Evolutionary conservation across 805 yeast genomes (phyloP).

Genomic region (Myxozyma sirexii): DNA sequence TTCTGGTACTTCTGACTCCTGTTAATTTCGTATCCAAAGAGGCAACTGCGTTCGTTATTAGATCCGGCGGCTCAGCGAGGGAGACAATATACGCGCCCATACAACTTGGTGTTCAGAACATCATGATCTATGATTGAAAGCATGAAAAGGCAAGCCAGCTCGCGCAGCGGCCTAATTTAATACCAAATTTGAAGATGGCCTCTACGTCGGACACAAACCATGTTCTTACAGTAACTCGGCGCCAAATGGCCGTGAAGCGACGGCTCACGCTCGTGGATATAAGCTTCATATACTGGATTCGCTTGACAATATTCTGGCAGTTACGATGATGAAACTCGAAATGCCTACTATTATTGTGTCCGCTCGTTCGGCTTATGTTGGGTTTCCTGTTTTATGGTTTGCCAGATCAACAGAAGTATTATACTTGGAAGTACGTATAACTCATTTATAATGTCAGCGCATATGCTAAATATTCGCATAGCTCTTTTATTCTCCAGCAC

Average conservation of each 20-base stretch:
- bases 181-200: constrained; percentile 7
- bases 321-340: constrained; percentile 5
- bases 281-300: constrained; percentile 56
- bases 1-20: constrained; percentile 49
- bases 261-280: constrained; percentile 42
- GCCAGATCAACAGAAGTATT: constrained; percentile 15
- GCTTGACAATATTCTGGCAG: not conserved
- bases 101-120: constrained; percentile 72
- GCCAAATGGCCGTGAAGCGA: not conserved
- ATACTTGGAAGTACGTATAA: constrained; percentile 9
- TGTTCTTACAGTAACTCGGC: not conserved
- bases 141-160: constrained; percentile 61
- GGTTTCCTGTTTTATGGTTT: constrained; percentile 17
- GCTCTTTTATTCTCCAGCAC: constrained; percentile 7
- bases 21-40: constrained; percentile 36
- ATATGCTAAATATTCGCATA: not conserved
- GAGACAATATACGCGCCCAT: constrained; percentile 91
- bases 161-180: constrained; percentile 58
- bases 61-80: constrained; percentile 96
- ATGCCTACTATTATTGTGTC: constrained; percentile 23
- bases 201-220: not conserved
- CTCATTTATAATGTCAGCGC: not conserved
- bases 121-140: constrained; percentile 82
- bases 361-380: constrained; percentile 9
- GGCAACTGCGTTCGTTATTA: constrained; percentile 74